Conservation (phyloP, 345 rosid genomes). For the Rubroshorea leprosula region DNA sequence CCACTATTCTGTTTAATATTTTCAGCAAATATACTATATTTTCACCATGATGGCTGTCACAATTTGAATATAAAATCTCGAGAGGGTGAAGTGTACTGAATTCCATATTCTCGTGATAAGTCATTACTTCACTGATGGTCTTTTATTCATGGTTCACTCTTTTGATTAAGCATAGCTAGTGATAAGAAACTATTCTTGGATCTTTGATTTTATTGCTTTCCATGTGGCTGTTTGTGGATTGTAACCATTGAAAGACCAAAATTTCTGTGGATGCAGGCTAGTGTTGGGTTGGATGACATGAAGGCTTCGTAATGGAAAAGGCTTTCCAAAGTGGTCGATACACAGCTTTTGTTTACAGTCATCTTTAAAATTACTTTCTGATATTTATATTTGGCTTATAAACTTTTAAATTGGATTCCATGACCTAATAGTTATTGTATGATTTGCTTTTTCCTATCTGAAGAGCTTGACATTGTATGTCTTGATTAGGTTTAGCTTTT, state of each 20-base stretch:
- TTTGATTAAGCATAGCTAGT: no score
- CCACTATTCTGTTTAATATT: not conserved
- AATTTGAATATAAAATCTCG: not conserved
- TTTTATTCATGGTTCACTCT: no score
- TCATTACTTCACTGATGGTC: not conserved
- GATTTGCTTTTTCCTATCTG: no score
- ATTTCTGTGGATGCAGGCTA: constrained; percentile 50
- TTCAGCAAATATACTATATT: constrained; percentile 1
- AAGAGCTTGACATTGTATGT: no score
- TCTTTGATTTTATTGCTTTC: not conserved
- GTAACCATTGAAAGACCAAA: constrained; percentile 1
- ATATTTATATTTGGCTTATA: no score
- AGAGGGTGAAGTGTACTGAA: not conserved
- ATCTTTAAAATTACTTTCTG: no score
- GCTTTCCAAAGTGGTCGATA: no score
- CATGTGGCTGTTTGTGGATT: not conserved
- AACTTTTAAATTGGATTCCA: no score
- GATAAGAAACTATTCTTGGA: not conserved
- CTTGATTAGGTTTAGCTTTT: no score
- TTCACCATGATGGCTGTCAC: not conserved
- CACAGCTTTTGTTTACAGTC: no score
- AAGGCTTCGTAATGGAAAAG: constrained; percentile 56
- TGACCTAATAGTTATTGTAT: no score
- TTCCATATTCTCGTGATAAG: no score
- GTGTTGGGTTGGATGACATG: constrained; percentile 79